Conservation (phyloP, 176 grass and related monocot species). For the Dactylis glomerata region DNA sequence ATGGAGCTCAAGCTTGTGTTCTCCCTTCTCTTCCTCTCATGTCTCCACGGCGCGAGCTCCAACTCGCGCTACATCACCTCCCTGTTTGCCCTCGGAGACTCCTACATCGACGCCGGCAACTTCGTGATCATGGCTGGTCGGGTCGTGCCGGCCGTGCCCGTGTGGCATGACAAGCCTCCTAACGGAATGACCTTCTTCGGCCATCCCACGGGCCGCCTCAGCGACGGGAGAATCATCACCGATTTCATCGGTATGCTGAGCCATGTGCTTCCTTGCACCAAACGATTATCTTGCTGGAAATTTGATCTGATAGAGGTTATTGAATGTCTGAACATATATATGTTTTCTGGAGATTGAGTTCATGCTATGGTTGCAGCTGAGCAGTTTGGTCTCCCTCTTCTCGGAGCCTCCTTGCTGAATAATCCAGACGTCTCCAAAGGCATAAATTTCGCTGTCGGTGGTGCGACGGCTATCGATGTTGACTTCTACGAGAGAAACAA, state of each 20-base stretch:
- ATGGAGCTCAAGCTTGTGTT: slow-evolving; percentile 1
- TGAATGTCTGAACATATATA: not conserved
- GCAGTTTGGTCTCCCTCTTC: slow-evolving; percentile 41
- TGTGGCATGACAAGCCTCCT: slow-evolving; percentile 30
- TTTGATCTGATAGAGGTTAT: not conserved
- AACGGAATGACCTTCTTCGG: slow-evolving; percentile 53
- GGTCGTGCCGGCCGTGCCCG: not conserved
- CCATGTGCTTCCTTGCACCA: not conserved
- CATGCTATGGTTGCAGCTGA: slow-evolving; percentile 26
- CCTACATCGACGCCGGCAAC: slow-evolving; percentile 61
- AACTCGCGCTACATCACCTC: slow-evolving; percentile 12
- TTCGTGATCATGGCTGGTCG: slow-evolving; percentile 1
- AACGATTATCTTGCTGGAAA: not conserved
- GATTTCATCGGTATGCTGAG: slow-evolving; percentile 47
- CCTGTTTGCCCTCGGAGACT: slow-evolving; percentile 53
- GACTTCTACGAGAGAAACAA: slow-evolving; percentile 34
- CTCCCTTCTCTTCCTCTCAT: slow-evolving; percentile 3
- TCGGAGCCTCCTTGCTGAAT: slow-evolving; percentile 12
- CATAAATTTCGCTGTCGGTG: slow-evolving; percentile 50
- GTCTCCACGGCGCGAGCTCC: not conserved
- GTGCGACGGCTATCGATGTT: slow-evolving; percentile 39
- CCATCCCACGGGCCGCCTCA: slow-evolving; percentile 35
- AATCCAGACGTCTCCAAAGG: slow-evolving; percentile 12
- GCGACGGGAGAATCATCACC: slow-evolving; percentile 36
- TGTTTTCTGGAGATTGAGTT: not conserved